phyloP scores from a whole-genome alignment of 129 eudicot genomes.

The Flaveria ramosissima region DNA sequence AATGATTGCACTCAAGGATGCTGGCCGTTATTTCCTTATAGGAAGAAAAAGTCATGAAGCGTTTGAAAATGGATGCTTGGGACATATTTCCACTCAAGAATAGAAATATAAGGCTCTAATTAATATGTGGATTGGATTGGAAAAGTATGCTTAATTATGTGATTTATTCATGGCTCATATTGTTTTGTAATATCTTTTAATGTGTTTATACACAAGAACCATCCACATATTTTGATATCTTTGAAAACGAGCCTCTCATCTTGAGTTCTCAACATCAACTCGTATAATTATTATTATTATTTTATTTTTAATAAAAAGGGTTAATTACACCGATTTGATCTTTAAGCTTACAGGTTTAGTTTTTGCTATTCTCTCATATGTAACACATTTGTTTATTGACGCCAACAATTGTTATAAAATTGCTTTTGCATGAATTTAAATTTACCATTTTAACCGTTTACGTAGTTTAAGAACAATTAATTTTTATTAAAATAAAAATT shows the following conservation, averaged over 20 bases:
- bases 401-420: too few species aligned
- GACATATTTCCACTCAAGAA: background rate
- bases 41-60: conserved; percentile 38
- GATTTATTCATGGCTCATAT: background rate
- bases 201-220: background rate
- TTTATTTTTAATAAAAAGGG: too few species aligned
- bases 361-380: too few species aligned
- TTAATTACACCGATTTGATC: too few species aligned
- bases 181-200: background rate
- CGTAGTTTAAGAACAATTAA: too few species aligned
- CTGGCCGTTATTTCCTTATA: conserved; percentile 41
- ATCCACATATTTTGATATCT: background rate
- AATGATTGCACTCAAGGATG: conserved; percentile 39
- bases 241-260: too few species aligned
- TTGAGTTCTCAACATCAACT: background rate
- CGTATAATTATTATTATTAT: background rate
- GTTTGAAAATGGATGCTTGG: conserved; percentile 4
- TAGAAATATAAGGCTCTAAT: background rate
- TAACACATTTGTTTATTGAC: too few species aligned
- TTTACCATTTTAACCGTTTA: too few species aligned
- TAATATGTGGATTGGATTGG: background rate
- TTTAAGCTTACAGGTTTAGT: too few species aligned
- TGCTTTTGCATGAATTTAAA: too few species aligned
- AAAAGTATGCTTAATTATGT: background rate
- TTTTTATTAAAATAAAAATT: too few species aligned